These are phyloP conservation scores for Myrmaecium sp. DNA, from an alignment of 2,329 filamentous ascomycete genomes.

Conservation along the genomic window DNA sequence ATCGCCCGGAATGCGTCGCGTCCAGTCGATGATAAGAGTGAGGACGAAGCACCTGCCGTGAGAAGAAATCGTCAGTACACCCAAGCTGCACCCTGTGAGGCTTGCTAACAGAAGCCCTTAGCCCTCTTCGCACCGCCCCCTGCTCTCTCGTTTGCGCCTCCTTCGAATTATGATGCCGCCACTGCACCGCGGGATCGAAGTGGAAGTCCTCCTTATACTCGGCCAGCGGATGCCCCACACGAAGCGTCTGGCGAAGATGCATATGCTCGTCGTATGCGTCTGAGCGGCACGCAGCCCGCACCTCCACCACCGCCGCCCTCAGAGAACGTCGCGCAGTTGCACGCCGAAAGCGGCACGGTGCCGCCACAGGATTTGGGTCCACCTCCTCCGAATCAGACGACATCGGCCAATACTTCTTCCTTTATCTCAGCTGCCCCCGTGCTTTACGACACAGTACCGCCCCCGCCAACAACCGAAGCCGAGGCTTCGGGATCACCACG, in stretches of 20 bases:
- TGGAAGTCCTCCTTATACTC: constrained; percentile 4
- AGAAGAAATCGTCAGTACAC: neutral
- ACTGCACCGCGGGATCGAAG: constrained; percentile 8
- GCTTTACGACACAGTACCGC: constrained; percentile 44
- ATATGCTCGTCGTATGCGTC: constrained; percentile 44
- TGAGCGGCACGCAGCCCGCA: constrained; percentile 26
- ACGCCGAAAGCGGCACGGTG: no score
- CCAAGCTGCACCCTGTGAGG: no score
- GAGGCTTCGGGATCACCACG: no score
- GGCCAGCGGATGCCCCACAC: constrained; percentile 17
- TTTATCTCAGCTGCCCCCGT: constrained; percentile 66
- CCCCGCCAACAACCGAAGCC: constrained; percentile 31
- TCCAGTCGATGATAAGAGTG: neutral
- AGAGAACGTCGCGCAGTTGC: constrained; percentile 2
- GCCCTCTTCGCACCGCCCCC: constrained; percentile 34
- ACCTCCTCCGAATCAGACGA: constrained; percentile 3
- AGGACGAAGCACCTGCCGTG: neutral
- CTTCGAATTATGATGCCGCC: constrained; percentile 22
- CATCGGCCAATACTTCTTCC: constrained; percentile 18
- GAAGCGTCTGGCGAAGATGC: constrained; percentile 53
- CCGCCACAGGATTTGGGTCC: no score
- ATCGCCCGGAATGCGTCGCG: neutral
- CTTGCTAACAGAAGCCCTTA: constrained; percentile 9
- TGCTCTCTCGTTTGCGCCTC: constrained; percentile 33
- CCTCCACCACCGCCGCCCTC: constrained; percentile 15